Conservation (phyloP, 108 stramenopile genomes). For the Skeletonema menzelii region DNA sequence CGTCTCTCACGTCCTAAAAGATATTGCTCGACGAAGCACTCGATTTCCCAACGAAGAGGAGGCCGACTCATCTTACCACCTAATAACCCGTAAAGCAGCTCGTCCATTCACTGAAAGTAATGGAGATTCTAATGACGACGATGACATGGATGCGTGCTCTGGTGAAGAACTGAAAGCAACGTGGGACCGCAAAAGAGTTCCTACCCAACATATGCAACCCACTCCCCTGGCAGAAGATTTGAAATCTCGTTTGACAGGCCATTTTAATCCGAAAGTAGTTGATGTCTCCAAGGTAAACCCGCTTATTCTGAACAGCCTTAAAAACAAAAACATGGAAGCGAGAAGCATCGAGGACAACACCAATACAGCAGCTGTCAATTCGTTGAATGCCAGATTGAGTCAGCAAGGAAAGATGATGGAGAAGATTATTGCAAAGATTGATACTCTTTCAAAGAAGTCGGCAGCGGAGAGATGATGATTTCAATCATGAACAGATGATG, state of each 20-base stretch:
- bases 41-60: slow-evolving; percentile 19
- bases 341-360: background rate
- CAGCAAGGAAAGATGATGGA: slow-evolving; percentile 17
- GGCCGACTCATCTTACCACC: background rate
- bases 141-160: slow-evolving; percentile 11
- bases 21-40: slow-evolving; percentile 30
- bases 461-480: background rate
- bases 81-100: slow-evolving; percentile 3
- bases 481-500: too few species aligned
- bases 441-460: background rate
- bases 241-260: slow-evolving; percentile 8
- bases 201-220: background rate
- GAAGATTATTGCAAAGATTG: slow-evolving; percentile 7
- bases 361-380: background rate
- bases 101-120: slow-evolving; percentile 6
- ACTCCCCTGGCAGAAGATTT: background rate
- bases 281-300: slow-evolving; percentile 21
- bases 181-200: background rate
- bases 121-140: background rate
- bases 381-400: slow-evolving; percentile 15
- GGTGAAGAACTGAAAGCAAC: slow-evolving; percentile 9
- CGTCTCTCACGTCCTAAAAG: slow-evolving; percentile 17
- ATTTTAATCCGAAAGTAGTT: slow-evolving; percentile 10
- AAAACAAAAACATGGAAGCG: background rate
- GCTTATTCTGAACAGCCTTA: slow-evolving; percentile 11